Evolutionary conservation across 2,329 filamentous ascomycete species (phyloP).

Genomic region (Calonectria naviculata): DNA sequence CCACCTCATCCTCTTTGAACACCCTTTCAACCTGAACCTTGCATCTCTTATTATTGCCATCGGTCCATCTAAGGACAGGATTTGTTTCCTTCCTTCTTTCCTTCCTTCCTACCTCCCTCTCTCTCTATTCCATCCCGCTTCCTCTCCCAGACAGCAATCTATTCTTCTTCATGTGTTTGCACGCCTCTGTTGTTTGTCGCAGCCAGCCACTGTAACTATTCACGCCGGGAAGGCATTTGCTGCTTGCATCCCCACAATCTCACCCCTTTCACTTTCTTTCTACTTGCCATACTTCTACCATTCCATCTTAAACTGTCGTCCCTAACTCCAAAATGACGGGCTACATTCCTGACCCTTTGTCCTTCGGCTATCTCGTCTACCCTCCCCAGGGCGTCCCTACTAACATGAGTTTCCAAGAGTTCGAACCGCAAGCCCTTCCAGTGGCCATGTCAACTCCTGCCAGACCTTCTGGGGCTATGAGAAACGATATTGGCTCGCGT

Average conservation of each 20-base stretch:
- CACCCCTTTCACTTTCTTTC: background rate
- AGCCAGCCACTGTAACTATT: conserved; percentile 1
- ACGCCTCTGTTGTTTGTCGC: background rate
- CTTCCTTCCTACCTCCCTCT: background rate
- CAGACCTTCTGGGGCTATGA: conserved; percentile 13
- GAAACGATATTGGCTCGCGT: conserved; percentile 22
- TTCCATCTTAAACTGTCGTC: background rate
- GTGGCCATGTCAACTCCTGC: conserved; percentile 35
- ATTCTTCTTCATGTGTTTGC: background rate
- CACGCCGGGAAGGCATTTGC: background rate
- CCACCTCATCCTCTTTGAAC: conserved; percentile 9
- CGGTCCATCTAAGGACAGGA: background rate
- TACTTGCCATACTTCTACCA: background rate
- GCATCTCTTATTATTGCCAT: conserved; percentile 1
- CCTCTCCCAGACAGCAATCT: no score
- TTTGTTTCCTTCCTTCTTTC: background rate
- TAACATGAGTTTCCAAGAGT: conserved; percentile 26
- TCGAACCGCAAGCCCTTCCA: conserved; percentile 4
- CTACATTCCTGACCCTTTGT: background rate
- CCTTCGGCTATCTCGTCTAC: background rate
- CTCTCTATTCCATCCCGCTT: background rate
- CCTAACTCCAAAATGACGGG: background rate
- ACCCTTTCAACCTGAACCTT: conserved; percentile 10
- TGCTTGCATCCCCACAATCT: background rate
- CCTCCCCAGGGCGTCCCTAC: background rate